Percentiles rank a stretch among this genome's conserved stretches.
These are phyloP conservation scores for Fraxinus dipetala DNA, from an alignment of 305 asterid species.

Conservation along the genomic window DNA sequence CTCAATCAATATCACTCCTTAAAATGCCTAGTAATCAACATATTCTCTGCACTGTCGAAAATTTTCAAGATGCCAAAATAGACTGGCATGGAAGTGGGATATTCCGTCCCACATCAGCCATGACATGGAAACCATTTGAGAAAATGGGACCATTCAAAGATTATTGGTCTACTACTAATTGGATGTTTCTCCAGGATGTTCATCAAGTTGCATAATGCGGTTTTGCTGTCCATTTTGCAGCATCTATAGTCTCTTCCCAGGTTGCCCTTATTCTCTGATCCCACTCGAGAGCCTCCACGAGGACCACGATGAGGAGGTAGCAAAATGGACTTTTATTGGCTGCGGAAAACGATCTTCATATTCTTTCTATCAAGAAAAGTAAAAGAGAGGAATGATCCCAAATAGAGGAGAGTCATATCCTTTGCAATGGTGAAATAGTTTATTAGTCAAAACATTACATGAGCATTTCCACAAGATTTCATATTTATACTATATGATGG, in stretches of 20 bases:
- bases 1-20: not conserved
- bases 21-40: not conserved
- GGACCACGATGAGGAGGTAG: not conserved
- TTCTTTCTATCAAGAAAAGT: not conserved
- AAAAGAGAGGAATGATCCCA: not conserved
- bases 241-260: not conserved
- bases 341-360: not conserved
- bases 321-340: too few species aligned
- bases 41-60: not conserved
- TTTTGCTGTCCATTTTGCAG: not conserved
- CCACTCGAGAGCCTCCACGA: not conserved
- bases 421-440: not conserved
- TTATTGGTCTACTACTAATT: not conserved
- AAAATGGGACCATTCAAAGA: not conserved
- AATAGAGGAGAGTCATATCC: not conserved
- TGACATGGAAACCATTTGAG: constrained; percentile 41
- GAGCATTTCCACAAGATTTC: not conserved
- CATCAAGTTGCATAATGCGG: not conserved
- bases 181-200: not conserved
- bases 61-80: constrained; percentile 8
- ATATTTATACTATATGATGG: not conserved
- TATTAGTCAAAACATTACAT: not conserved
- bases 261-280: not conserved
- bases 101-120: constrained; percentile 29
- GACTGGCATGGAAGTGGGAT: not conserved